A percentile compares a stretch with the other conserved stretches of the same genome.
Evolutionary conservation across 2,329 filamentous ascomycete genomes (phyloP).

Genomic region (Xylariaceae sp.): DNA sequence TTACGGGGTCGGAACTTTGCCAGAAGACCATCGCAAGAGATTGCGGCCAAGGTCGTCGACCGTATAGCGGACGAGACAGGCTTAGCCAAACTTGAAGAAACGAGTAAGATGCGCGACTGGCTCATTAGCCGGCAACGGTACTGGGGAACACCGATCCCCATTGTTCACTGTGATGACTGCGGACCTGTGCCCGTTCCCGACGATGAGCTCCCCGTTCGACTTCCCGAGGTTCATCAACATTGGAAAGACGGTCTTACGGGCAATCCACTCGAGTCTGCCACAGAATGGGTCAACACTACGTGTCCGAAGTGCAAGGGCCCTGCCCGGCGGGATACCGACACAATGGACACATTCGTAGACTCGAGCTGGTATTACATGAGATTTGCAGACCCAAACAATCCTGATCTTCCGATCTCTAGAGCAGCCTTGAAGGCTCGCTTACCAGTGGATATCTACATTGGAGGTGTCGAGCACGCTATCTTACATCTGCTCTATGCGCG

Average conservation of each 20-base stretch:
- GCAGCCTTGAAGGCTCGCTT: slow-evolving; percentile 51
- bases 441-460: slow-evolving; percentile 84
- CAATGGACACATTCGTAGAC: slow-evolving; percentile 95
- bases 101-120: slow-evolving; percentile 84
- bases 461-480: slow-evolving; percentile 87
- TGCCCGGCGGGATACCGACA: slow-evolving; percentile 82
- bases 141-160: slow-evolving; percentile 88
- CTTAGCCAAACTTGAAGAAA: slow-evolving; percentile 60
- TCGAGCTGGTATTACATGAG: slow-evolving; percentile 92
- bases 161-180: slow-evolving; percentile 74
- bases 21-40: slow-evolving; percentile 59
- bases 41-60: slow-evolving; percentile 55
- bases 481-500: slow-evolving; percentile 83
- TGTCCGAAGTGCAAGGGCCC: slow-evolving; percentile 70
- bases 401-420: slow-evolving; percentile 56
- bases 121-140: slow-evolving; percentile 88
- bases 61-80: slow-evolving; percentile 47
- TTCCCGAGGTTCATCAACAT: slow-evolving; percentile 66
- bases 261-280: slow-evolving; percentile 71
- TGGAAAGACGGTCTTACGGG: slow-evolving; percentile 24
- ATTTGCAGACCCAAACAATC: slow-evolving; percentile 68
- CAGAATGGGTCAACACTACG: slow-evolving; percentile 68
- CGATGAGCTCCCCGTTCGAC: slow-evolving; percentile 68
- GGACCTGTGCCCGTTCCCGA: slow-evolving; percentile 76
- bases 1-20: slow-evolving; percentile 60